Percentiles rank a stretch among this genome's conserved stretches.
Conservation (phyloP, 805 yeast genomes). For the Candida oleophila region DNA sequence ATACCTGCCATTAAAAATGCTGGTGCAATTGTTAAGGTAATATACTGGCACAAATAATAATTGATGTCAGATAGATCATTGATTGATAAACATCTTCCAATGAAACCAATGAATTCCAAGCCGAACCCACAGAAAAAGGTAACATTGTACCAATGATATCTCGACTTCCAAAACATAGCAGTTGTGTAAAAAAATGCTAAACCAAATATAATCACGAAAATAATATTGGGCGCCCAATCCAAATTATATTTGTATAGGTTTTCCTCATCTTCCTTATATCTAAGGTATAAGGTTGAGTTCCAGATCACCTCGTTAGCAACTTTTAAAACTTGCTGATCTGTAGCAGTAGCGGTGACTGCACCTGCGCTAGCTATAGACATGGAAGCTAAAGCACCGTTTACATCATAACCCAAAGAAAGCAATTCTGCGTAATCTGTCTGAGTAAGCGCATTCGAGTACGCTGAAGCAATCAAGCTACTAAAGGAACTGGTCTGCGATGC, state of each 20-base stretch:
- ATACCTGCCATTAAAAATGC: slow-evolving; percentile 45
- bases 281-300: slow-evolving; percentile 31
- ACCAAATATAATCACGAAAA: slow-evolving; percentile 28
- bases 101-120: slow-evolving; percentile 36
- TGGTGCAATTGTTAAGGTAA: slow-evolving; percentile 38
- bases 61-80: slow-evolving; percentile 18
- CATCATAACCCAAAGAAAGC: slow-evolving; percentile 19
- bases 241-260: slow-evolving; percentile 25
- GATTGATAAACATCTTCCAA: slow-evolving; percentile 35
- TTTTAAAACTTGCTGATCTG: slow-evolving; percentile 22
- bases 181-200: slow-evolving; percentile 21
- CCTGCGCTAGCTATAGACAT: slow-evolving; percentile 34
- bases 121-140: slow-evolving; percentile 36
- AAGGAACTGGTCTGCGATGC: slow-evolving; percentile 1
- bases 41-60: slow-evolving; percentile 31
- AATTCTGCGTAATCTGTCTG: slow-evolving; percentile 19
- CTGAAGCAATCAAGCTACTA: background rate
- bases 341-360: slow-evolving; percentile 39
- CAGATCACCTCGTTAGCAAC: slow-evolving; percentile 33
- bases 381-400: slow-evolving; percentile 38
- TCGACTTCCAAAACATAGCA: slow-evolving; percentile 28
- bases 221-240: slow-evolving; percentile 29
- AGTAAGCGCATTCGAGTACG: slow-evolving; percentile 14
- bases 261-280: slow-evolving; percentile 25
- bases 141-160: slow-evolving; percentile 40